phyloP scores from a whole-genome alignment of 495 filamentous ascomycete genomes.

The Choiromyces venosus region DNA sequence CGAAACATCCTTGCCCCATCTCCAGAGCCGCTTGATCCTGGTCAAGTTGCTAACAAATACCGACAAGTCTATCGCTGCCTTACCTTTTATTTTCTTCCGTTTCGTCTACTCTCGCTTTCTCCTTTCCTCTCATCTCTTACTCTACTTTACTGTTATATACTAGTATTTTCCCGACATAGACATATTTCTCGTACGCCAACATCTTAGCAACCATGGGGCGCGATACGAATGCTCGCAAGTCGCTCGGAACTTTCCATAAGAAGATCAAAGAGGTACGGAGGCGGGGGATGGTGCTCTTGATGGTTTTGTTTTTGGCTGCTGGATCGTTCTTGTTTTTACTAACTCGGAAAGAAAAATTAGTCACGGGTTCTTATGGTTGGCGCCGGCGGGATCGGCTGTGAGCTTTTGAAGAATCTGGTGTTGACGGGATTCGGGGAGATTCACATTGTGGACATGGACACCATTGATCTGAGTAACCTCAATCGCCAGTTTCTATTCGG shows the following conservation, averaged over 20 bases:
- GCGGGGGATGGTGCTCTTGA: neutral
- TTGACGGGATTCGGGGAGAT: constrained; percentile 90
- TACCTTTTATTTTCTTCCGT: constrained; percentile 14
- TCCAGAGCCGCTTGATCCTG: constrained; percentile 35
- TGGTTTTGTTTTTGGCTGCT: neutral
- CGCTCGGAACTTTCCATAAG: constrained; percentile 56
- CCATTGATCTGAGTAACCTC: constrained; percentile 94
- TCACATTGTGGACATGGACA: constrained; percentile 95
- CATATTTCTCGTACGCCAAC: constrained; percentile 2
- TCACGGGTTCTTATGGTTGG: constrained; percentile 89
- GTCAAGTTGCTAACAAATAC: constrained; percentile 15
- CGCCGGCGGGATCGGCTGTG: constrained; percentile 94
- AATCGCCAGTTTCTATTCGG: constrained; percentile 98
- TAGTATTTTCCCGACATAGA: neutral
- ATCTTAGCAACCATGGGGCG: constrained; percentile 47
- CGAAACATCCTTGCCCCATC: constrained; percentile 27
- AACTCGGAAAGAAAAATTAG: constrained; percentile 50
- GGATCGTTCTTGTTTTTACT: neutral
- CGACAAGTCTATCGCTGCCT: constrained; percentile 15
- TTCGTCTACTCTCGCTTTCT: constrained; percentile 33
- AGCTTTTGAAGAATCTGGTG: constrained; percentile 94
- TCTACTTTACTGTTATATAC: constrained; percentile 19
- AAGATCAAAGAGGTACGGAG: constrained; percentile 60
- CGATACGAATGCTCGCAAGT: constrained; percentile 56
- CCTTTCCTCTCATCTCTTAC: constrained; percentile 22